Evolutionary conservation across 1,139 yeast species (phyloP).

Genomic region (Geotrichum restrictum): DNA sequence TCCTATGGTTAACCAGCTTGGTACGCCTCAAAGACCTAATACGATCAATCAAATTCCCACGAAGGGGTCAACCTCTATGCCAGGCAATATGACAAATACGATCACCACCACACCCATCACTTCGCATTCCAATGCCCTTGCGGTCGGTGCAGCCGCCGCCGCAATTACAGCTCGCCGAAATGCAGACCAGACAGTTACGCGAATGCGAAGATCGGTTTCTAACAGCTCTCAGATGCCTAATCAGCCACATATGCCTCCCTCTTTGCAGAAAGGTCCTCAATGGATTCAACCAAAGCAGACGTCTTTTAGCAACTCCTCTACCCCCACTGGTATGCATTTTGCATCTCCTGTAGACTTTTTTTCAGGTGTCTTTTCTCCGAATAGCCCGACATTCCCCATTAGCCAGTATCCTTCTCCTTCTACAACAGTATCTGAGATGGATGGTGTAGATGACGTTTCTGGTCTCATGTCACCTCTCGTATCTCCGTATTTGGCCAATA

Average conservation of each 20-base stretch:
- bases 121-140: constrained; percentile 4
- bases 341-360: constrained; percentile 6
- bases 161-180: constrained; percentile 16
- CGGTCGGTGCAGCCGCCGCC: constrained; percentile 18
- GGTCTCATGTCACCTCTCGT: constrained; percentile 17
- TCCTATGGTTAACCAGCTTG: constrained; percentile 1
- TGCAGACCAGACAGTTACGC: constrained; percentile 4
- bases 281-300: constrained; percentile 2
- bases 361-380: constrained; percentile 9
- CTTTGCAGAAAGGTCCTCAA: constrained; percentile 1
- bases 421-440: constrained; percentile 12
- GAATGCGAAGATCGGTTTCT: constrained; percentile 14
- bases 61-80: constrained; percentile 3
- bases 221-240: constrained; percentile 7
- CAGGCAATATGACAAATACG: not conserved
- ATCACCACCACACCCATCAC: not conserved
- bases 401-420: constrained; percentile 15
- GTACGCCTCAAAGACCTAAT: not conserved
- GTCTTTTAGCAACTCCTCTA: not conserved
- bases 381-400: constrained; percentile 12
- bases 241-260: not conserved
- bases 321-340: not conserved
- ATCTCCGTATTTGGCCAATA: constrained; percentile 16
- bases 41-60: not conserved
- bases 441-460: constrained; percentile 10